Conservation (phyloP, 495 filamentous ascomycete species). For the Choiromyces venosus region DNA sequence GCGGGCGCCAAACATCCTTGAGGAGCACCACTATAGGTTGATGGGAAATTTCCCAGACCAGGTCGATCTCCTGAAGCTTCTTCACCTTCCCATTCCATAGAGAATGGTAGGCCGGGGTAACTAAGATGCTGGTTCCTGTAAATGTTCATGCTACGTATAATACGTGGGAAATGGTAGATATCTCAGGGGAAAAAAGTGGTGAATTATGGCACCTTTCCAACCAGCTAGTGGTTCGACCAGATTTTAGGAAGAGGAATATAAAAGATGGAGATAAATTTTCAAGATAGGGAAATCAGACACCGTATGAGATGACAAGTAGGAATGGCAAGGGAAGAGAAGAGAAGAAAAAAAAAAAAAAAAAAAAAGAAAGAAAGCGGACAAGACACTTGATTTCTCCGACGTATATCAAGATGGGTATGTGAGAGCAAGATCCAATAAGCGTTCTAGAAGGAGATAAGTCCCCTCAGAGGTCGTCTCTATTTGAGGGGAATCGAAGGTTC, state of each 20-base stretch:
- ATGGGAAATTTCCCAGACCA: neutral
- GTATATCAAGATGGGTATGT: neutral
- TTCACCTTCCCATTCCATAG: neutral
- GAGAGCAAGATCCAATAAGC: neutral
- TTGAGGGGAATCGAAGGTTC: slow-evolving; percentile 33
- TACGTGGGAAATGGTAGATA: neutral
- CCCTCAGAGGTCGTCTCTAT: slow-evolving; percentile 14
- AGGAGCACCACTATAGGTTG: neutral
- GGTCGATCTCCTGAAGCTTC: neutral
- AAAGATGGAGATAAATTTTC: neutral
- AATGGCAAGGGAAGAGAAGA: neutral
- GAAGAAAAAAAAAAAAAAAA: neutral
- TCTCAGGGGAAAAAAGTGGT: neutral
- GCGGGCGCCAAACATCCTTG: neutral
- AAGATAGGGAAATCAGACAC: neutral
- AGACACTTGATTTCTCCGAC: neutral
- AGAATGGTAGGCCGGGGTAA: neutral
- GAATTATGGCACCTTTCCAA: neutral
- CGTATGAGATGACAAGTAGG: neutral
- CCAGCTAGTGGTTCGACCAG: neutral
- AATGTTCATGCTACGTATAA: neutral
- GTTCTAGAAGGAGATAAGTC: slow-evolving; percentile 14
- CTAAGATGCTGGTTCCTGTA: neutral
- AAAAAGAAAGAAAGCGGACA: neutral
- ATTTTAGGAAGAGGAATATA: neutral